A percentile compares a stretch with the other conserved stretches of the same genome.
Conservation (phyloP, 164 flowering plant genomes). For the Santalum album region DNA sequence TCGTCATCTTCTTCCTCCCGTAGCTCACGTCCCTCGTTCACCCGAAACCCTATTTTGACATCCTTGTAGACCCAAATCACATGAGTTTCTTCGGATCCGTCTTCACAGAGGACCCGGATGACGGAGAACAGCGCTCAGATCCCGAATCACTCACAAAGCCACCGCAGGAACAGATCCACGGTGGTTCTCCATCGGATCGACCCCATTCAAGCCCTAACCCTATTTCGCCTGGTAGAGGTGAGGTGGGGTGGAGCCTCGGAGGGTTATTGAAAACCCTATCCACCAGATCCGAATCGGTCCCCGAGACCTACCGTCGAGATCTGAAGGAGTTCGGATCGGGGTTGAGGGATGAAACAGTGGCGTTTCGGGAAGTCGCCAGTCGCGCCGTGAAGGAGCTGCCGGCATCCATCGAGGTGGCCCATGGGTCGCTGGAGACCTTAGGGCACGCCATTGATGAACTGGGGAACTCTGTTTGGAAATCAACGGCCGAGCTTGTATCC, state of each 20-base stretch:
- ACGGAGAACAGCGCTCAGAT: neutral
- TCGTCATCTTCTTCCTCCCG: neutral
- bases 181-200: neutral
- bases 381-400: slow-evolving; percentile 41
- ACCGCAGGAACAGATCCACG: neutral
- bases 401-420: slow-evolving; percentile 34
- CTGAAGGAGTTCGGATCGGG: slow-evolving; percentile 54
- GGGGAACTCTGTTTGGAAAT: slow-evolving; percentile 30
- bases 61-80: neutral
- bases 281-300: neutral
- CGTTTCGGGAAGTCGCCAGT: slow-evolving; percentile 29
- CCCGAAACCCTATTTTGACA: neutral
- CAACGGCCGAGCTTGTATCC: slow-evolving; percentile 42
- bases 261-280: neutral
- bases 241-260: neutral
- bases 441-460: slow-evolving; percentile 34
- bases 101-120: neutral
- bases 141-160: neutral
- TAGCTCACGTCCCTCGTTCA: too few species aligned
- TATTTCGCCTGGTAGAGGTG: neutral
- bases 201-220: neutral
- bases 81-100: slow-evolving; percentile 2
- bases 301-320: slow-evolving; percentile 32
- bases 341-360: slow-evolving; percentile 35
- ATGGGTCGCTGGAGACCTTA: slow-evolving; percentile 33